A percentile compares a stretch with the other conserved stretches of the same genome.
phyloP scores from a whole-genome alignment of 176 grass and related monocot genomes.

The Carex kokanica region DNA sequence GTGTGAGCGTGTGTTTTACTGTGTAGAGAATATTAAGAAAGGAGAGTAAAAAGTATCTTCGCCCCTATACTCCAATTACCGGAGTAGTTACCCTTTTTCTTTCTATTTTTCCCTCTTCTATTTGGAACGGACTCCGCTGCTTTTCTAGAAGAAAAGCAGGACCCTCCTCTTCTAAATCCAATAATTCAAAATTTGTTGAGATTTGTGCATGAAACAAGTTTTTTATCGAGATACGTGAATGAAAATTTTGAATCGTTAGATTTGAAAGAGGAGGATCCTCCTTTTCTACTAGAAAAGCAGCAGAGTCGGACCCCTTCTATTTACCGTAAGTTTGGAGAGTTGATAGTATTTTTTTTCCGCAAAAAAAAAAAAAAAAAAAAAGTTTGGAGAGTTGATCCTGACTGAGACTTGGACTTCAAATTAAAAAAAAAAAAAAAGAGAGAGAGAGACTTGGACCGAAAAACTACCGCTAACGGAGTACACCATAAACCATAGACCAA shows the following conservation, averaged over 20 bases:
- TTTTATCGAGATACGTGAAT: no score
- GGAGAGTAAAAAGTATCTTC: conserved; percentile 12
- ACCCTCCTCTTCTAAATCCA: no score
- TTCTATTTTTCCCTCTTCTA: background rate
- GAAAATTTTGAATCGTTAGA: no score
- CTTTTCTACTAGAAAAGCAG: no score
- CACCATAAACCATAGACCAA: background rate
- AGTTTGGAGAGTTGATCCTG: background rate
- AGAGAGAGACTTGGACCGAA: background rate
- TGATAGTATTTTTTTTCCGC: no score
- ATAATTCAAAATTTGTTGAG: no score
- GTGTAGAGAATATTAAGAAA: conserved; percentile 20
- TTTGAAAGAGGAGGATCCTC: no score
- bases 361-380: no score
- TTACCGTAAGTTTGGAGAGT: background rate
- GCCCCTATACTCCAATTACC: background rate
- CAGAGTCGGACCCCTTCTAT: background rate
- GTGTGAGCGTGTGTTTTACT: conserved; percentile 39
- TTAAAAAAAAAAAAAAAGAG: no score
- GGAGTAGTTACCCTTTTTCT: background rate
- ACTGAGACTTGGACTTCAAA: background rate
- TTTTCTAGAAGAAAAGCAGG: no score
- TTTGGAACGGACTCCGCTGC: no score
- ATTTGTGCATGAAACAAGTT: no score
- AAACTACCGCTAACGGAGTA: conserved; percentile 4